Percentiles rank a stretch among this genome's conserved stretches.
These are phyloP conservation scores for Fragosphaeria purpurea DNA, from an alignment of 2,329 filamentous ascomycete species.

Conservation along the genomic window DNA sequence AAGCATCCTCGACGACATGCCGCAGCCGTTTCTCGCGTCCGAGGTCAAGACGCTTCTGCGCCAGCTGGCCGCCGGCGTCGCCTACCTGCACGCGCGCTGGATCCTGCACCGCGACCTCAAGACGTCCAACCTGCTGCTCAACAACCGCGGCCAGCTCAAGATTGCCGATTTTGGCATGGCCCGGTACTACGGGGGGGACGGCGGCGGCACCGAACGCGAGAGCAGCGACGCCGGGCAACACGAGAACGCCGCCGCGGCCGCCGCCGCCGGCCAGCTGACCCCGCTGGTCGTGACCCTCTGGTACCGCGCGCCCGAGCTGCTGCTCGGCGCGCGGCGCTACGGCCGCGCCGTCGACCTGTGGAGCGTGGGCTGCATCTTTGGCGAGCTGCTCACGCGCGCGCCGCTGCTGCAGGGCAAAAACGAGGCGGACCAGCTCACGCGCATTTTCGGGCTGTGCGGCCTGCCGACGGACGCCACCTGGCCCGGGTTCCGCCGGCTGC, in stretches of 20 bases:
- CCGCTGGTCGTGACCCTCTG: constrained; percentile 93
- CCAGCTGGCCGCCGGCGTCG: constrained; percentile 70
- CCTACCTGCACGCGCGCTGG: constrained; percentile 80
- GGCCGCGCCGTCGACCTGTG: constrained; percentile 78
- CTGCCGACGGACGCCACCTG: constrained; percentile 73
- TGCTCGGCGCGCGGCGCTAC: constrained; percentile 72
- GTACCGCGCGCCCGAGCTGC: constrained; percentile 87
- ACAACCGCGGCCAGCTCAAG: constrained; percentile 89
- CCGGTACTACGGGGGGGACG: constrained; percentile 62
- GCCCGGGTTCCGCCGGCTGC: constrained; percentile 78
- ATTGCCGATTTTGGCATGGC: constrained; percentile 99
- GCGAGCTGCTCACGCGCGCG: constrained; percentile 74
- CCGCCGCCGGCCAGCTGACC: constrained; percentile 53
- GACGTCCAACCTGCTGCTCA: constrained; percentile 87
- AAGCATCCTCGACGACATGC: constrained; percentile 85
- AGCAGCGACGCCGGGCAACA: too few relatives aligned
- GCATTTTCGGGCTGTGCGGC: constrained; percentile 84
- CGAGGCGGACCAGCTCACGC: constrained; percentile 80
- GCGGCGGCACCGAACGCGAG: too few relatives aligned
- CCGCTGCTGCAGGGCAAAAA: constrained; percentile 81
- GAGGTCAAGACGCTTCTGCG: constrained; percentile 85
- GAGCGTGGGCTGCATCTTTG: constrained; percentile 94
- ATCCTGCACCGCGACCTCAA: constrained; percentile 92
- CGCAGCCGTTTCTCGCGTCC: constrained; percentile 82
- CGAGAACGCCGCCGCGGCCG: too few relatives aligned